These are phyloP conservation scores for Amphibolis antarctica DNA, from an alignment of 106 monocot species.

Conservation along the genomic window DNA sequence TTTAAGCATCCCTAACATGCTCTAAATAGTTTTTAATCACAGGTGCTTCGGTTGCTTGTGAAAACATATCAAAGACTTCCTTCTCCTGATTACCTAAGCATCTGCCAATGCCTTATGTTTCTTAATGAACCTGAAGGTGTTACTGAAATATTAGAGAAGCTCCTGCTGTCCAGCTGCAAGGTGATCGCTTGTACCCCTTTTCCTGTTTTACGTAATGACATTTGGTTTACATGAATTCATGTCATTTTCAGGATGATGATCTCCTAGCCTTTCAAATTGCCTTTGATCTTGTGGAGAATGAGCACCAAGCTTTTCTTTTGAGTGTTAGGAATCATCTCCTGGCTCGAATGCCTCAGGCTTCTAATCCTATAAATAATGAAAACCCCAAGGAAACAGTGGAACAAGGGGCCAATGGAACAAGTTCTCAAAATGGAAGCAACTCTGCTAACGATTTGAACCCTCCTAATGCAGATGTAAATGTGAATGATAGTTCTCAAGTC, in stretches of 20 bases:
- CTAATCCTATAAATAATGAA: conserved; percentile 6
- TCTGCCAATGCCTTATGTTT: conserved; percentile 98
- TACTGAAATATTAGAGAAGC: conserved; percentile 70
- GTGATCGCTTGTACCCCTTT: conserved; percentile 24
- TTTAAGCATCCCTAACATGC: not conserved
- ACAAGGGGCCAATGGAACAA: conserved; percentile 8
- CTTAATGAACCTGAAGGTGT: conserved; percentile 75
- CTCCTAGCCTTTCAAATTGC: conserved; percentile 91
- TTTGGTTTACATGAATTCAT: not conserved
- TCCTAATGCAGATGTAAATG: conserved; percentile 22
- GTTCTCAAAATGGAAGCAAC: conserved; percentile 23
- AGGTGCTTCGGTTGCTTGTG: conserved; percentile 79
- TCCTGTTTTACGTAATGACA: not conserved
- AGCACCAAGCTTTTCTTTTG: conserved; percentile 86
- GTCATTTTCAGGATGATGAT: conserved; percentile 75
- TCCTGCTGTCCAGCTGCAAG: conserved; percentile 55
- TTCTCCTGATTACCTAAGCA: conserved; percentile 91
- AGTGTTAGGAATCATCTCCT: conserved; percentile 50
- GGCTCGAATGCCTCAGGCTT: conserved; percentile 15
- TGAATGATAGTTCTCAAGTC: too few species aligned
- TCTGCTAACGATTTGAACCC: conserved; percentile 3
- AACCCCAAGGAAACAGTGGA: conserved; percentile 14
- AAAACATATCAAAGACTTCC: conserved; percentile 71
- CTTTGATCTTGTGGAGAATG: conserved; percentile 96
- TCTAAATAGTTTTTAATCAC: not conserved